Percentiles rank a stretch among this genome's conserved stretches.
Conservation (phyloP, 371 early-diverging fungal species). For the Syncephalastrum monosporum region DNA sequence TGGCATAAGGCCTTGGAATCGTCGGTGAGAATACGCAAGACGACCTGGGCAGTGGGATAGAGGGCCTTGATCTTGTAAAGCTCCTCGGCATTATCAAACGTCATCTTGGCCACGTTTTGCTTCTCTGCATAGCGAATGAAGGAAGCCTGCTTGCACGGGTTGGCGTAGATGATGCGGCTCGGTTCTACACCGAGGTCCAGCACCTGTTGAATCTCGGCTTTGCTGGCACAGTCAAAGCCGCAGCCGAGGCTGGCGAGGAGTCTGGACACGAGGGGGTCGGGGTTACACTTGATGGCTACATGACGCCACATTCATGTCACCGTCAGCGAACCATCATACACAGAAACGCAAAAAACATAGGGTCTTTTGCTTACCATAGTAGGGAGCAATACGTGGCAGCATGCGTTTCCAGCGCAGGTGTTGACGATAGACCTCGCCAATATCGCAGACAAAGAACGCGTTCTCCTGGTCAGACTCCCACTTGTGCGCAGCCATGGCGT, state of each 20-base stretch:
- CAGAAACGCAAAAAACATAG: conserved; percentile 5
- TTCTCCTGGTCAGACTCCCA: conserved; percentile 75
- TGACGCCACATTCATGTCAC: conserved; percentile 1
- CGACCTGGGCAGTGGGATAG: conserved; percentile 82
- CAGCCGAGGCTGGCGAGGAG: conserved; percentile 83
- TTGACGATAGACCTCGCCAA: conserved; percentile 88
- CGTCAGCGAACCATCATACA: conserved; percentile 10
- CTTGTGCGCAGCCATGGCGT: conserved; percentile 38
- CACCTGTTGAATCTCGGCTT: conserved; percentile 84
- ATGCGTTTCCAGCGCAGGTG: conserved; percentile 75
- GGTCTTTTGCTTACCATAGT: conserved; percentile 71
- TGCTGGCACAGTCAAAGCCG: conserved; percentile 94
- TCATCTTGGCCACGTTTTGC: conserved; percentile 86
- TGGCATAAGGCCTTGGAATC: conserved; percentile 91
- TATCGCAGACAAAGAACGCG: conserved; percentile 91
- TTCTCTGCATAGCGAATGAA: conserved; percentile 85
- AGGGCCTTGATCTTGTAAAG: conserved; percentile 85
- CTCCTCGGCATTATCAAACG: conserved; percentile 98
- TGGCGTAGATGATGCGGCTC: conserved; percentile 91
- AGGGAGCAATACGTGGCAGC: conserved; percentile 92
- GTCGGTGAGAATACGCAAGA: conserved; percentile 93
- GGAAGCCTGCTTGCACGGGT: conserved; percentile 97
- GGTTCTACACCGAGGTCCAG: conserved; percentile 79
- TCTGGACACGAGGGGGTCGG: conserved; percentile 84
- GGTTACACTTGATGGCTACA: conserved; percentile 95